These are phyloP conservation scores for Tulasnella calospora DNA, from an alignment of 768 basidiomycete species.

Conservation along the genomic window DNA sequence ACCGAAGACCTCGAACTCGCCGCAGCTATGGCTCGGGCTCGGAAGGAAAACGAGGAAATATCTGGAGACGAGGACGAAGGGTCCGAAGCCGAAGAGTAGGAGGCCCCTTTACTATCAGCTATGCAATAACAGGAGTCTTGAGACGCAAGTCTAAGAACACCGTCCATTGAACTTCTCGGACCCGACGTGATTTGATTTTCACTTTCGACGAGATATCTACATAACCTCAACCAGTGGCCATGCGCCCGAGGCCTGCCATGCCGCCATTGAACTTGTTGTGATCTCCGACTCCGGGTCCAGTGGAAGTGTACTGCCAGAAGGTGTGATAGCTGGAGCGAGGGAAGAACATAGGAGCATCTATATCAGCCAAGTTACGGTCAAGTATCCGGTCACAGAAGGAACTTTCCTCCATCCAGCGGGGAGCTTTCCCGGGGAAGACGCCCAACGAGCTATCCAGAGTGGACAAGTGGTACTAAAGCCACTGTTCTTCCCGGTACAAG, in stretches of 20 bases:
- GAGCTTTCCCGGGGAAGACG: slow-evolving; percentile 49
- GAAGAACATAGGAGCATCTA: background rate
- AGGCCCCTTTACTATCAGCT: background rate
- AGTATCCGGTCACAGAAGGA: background rate
- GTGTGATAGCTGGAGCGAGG: slow-evolving; percentile 23
- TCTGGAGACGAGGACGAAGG: slow-evolving; percentile 88
- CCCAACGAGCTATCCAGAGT: slow-evolving; percentile 56
- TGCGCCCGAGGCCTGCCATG: slow-evolving; percentile 8
- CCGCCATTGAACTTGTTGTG: slow-evolving; percentile 15
- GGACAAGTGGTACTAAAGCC: slow-evolving; percentile 50
- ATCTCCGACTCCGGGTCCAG: slow-evolving; percentile 14
- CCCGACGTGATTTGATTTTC: too few relatives aligned
- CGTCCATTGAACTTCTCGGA: too few relatives aligned
- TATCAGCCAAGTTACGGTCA: background rate
- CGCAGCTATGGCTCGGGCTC: slow-evolving; percentile 92
- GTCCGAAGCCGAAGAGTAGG: slow-evolving; percentile 35
- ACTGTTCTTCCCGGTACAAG: slow-evolving; percentile 57
- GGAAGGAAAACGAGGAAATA: slow-evolving; percentile 91
- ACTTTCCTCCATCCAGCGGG: slow-evolving; percentile 55
- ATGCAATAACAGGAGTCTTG: background rate
- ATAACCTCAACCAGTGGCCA: background rate
- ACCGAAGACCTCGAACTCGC: slow-evolving; percentile 97
- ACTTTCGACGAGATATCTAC: too few relatives aligned
- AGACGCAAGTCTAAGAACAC: background rate
- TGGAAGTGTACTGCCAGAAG: slow-evolving; percentile 30